These are phyloP conservation scores for Tricholoma terreum DNA, from an alignment of 768 basidiomycete species.

Conservation along the genomic window DNA sequence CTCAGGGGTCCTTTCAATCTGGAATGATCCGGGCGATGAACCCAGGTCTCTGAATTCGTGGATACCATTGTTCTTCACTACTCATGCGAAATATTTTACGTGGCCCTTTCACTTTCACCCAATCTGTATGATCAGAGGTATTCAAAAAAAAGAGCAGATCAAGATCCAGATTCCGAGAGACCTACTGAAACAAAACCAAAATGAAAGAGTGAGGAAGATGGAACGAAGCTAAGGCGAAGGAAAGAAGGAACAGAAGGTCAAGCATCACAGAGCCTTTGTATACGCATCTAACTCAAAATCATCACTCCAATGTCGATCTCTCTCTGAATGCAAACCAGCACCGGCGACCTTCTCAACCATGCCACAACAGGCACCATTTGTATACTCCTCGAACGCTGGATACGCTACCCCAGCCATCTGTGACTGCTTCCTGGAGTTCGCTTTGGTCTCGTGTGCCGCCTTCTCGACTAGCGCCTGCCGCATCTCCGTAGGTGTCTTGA, in stretches of 20 bases:
- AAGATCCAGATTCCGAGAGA: neutral
- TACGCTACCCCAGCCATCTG: neutral
- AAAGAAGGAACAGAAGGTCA: neutral
- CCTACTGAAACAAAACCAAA: neutral
- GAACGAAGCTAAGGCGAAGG: too few species aligned
- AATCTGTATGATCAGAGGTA: neutral
- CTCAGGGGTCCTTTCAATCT: neutral
- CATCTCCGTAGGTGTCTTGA: constrained; percentile 2
- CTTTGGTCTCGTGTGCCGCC: neutral
- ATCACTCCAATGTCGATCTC: constrained; percentile 8
- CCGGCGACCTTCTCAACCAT: neutral
- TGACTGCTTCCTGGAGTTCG: neutral
- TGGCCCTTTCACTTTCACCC: too few species aligned
- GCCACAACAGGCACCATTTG: neutral
- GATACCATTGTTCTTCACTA: too few species aligned
- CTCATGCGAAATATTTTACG: too few species aligned
- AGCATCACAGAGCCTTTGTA: neutral
- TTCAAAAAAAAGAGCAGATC: neutral
- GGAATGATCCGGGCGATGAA: neutral
- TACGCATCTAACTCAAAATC: constrained; percentile 10
- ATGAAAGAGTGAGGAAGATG: neutral
- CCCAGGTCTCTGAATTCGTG: too few species aligned
- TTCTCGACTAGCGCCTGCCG: neutral
- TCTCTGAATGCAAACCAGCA: neutral
- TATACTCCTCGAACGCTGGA: neutral